phyloP scores from a whole-genome alignment of 768 basidiomycete species.

The Russula earlei region DNA sequence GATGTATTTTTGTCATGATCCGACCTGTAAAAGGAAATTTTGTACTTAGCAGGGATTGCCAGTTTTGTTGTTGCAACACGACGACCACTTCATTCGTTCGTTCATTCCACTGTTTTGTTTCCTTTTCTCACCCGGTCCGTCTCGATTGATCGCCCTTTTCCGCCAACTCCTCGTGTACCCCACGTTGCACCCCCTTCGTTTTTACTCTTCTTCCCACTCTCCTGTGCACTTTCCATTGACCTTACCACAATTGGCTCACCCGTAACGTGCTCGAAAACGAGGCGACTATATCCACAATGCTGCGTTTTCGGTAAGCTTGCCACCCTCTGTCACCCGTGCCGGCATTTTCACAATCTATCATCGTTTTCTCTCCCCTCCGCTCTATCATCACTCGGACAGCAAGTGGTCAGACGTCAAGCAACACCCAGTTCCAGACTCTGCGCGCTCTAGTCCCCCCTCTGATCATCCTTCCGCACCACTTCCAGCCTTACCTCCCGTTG shows the following conservation, averaged over 20 bases:
- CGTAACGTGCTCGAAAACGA: slow-evolving; percentile 67
- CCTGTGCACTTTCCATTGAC: slow-evolving; percentile 19
- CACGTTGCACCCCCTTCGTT: slow-evolving; percentile 55
- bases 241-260: slow-evolving; percentile 14
- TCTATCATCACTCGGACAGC: slow-evolving; percentile 33
- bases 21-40: too few species aligned
- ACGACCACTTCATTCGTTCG: too few species aligned
- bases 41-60: too few species aligned
- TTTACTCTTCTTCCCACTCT: slow-evolving; percentile 21
- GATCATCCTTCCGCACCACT: slow-evolving; percentile 30
- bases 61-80: too few species aligned
- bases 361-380: slow-evolving; percentile 9
- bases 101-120: too few species aligned
- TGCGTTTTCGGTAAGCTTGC: slow-evolving; percentile 69
- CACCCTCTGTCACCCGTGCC: slow-evolving; percentile 4
- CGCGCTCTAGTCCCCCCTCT: slow-evolving; percentile 19
- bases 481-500: slow-evolving; percentile 53
- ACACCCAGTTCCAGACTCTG: slow-evolving; percentile 31
- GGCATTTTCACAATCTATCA: slow-evolving; percentile 17
- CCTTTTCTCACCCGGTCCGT: not conserved
- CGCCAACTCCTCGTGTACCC: slow-evolving; percentile 54
- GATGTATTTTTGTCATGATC: too few species aligned
- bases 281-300: slow-evolving; percentile 40
- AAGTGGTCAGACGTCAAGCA: slow-evolving; percentile 71
- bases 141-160: not conserved